Percentiles rank a stretch among this genome's conserved stretches.
phyloP scores from a whole-genome alignment of 2,329 filamentous ascomycete species.

The Neofusicoccum sp. region DNA sequence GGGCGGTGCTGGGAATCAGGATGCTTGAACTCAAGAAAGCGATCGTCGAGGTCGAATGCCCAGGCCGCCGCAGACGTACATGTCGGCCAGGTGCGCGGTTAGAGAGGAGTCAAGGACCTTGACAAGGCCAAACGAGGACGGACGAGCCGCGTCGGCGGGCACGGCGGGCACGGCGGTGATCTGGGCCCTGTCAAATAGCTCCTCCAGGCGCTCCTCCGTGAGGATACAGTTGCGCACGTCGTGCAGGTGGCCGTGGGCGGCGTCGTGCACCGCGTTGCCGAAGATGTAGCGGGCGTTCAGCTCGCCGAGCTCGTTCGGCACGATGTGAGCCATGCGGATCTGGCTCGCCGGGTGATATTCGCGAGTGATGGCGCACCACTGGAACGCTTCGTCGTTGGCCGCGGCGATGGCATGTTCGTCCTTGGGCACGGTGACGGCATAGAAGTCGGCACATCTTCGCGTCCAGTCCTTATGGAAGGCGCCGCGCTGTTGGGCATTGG shows the following conservation, averaged over 20 bases:
- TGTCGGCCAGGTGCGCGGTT: not conserved
- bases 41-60: not conserved
- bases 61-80: not conserved
- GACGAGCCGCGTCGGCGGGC: not conserved
- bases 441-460: not conserved
- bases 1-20: not conserved
- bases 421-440: not conserved
- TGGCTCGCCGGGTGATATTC: not conserved
- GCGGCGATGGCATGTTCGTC: too few relatives aligned
- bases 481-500: too few relatives aligned
- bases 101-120: not conserved
- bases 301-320: not conserved
- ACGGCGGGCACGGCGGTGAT: not conserved
- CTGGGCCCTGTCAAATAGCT: not conserved
- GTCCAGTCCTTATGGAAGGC: too few relatives aligned
- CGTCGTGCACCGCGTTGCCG: not conserved
- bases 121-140: not conserved
- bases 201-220: not conserved
- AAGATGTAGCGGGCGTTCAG: not conserved
- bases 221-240: not conserved
- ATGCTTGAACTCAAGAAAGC: not conserved
- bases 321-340: not conserved
- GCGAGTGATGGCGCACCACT: not conserved
- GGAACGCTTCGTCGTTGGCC: not conserved
- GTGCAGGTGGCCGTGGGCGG: not conserved